A percentile compares a stretch with the other conserved stretches of the same genome.
Conservation (phyloP, 2,329 filamentous ascomycete species). For the Epichloe elymi region DNA sequence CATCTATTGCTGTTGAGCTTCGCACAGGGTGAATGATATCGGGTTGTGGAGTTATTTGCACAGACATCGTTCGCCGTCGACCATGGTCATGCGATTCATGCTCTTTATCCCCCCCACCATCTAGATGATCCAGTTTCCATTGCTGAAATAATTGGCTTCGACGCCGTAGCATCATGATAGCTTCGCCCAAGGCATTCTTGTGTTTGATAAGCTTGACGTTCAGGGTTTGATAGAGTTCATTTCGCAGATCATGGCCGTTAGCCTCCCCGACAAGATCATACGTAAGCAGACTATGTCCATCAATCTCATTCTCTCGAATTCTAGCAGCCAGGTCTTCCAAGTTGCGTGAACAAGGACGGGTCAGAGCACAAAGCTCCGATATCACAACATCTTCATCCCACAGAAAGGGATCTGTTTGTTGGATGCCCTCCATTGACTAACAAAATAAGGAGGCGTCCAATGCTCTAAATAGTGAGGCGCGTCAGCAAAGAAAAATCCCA, state of each 20-base stretch:
- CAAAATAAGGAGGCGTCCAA: not conserved
- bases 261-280: conserved; percentile 32
- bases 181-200: conserved; percentile 41
- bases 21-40: not conserved
- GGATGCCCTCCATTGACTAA: conserved; percentile 14
- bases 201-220: conserved; percentile 45
- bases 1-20: not conserved
- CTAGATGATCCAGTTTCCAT: conserved; percentile 13
- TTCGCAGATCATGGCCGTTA: conserved; percentile 19
- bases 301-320: conserved; percentile 49
- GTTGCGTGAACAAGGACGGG: conserved; percentile 38
- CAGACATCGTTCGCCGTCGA: not conserved
- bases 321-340: conserved; percentile 35
- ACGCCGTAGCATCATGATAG: conserved; percentile 41
- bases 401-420: conserved; percentile 50
- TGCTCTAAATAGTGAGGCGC: not conserved
- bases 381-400: conserved; percentile 62
- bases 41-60: conserved; percentile 2
- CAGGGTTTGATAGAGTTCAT: conserved; percentile 38
- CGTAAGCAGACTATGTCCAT: conserved; percentile 51
- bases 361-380: conserved; percentile 45
- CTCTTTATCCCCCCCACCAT: not conserved
- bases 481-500: not conserved
- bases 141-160: conserved; percentile 35
- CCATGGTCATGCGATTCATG: not conserved